These are phyloP conservation scores for Blastomyces percursus DNA, from an alignment of 2,329 filamentous ascomycete genomes.

Conservation along the genomic window DNA sequence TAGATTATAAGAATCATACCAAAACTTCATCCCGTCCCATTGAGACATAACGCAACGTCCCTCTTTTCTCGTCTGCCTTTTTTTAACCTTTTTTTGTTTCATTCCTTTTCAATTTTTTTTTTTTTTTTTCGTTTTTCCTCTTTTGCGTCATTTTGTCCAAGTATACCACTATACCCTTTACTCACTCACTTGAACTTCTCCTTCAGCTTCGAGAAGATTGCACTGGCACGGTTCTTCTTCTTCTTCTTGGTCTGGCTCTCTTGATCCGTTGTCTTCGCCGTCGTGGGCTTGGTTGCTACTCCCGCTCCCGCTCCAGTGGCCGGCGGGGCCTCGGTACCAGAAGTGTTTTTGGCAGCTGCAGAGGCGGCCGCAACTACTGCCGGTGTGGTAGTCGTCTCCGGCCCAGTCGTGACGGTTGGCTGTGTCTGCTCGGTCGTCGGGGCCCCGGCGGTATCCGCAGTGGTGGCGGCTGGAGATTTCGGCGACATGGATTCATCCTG, in stretches of 20 bases:
- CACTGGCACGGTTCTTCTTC: slow-evolving; percentile 54
- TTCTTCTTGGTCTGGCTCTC: slow-evolving; percentile 39
- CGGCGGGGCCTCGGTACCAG: slow-evolving; percentile 7
- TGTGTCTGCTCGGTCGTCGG: slow-evolving; percentile 3
- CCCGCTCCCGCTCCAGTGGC: slow-evolving; percentile 14
- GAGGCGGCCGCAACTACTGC: slow-evolving; percentile 12
- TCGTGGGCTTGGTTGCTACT: slow-evolving; percentile 10
- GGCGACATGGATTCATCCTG: slow-evolving; percentile 13
- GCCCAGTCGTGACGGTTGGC: slow-evolving; percentile 13
- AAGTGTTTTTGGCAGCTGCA: slow-evolving; percentile 19
- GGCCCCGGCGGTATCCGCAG: slow-evolving; percentile 12
- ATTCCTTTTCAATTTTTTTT: background rate
- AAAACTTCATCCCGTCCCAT: too few species aligned
- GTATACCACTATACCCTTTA: background rate
- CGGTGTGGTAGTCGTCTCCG: slow-evolving; percentile 16
- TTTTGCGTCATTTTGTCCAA: background rate
- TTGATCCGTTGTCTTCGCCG: slow-evolving; percentile 21
- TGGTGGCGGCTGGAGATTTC: slow-evolving; percentile 14
- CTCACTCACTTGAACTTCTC: slow-evolving; percentile 38
- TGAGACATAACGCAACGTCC: too few species aligned
- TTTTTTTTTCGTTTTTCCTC: background rate
- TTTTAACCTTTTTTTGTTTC: background rate
- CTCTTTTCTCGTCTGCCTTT: background rate
- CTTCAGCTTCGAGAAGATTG: slow-evolving; percentile 48
- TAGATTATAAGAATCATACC: too few species aligned